Evolutionary conservation across 1,284 basidiomycete species (phyloP), one percentile per base, ranked within the genome.

Genomic region (Athelia psychrophila): DNA sequence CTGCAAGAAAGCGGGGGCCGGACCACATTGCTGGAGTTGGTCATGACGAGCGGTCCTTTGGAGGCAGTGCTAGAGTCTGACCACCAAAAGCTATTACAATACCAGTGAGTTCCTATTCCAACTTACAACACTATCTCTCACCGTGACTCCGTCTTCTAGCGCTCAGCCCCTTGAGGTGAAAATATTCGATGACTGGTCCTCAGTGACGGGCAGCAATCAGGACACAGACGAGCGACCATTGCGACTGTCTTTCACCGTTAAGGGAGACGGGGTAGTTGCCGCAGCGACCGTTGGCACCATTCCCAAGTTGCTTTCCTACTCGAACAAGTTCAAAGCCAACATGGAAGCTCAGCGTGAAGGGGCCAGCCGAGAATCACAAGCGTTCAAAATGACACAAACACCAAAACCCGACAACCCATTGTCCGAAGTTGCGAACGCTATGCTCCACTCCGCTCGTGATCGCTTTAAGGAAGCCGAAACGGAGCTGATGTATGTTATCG

Each of bases 171-270:
- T 93, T 25, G 75, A 81, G 52, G 80, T 94, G 48, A 80, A 82
- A 47, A 83, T 94, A 42, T 82, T 78, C 56, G 93, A 96, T 60
- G 91, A 95, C 62, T 95, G 93, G 93, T 82, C 81, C 3, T 72
- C 73, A 47, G 75, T 79, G 51, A 68, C 72, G 15, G 60, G 66
- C 25, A 55, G 68, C 15, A 60, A 74, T n/a, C 68, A 74, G 33
- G 38, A 42, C n/a, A 30, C 27, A 30, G 20, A 42, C 16, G 74
- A 80, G 27, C 77, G 78, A 3, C 83, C 82, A n/a, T 74, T 95
- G 4, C 78, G 79, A 18, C 78, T 96, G 12, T 82, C 86, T 15
- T 94, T 94, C 66, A 80, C 81, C 1, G 83, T 95, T 30, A 76
- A 78, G 44, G 90, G 91, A 22, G 81, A 86, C 20, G 83, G 85